Percentiles rank a stretch among this genome's conserved stretches.
phyloP scores from a whole-genome alignment of 306 rosid species.

The Prunus persica region DNA sequence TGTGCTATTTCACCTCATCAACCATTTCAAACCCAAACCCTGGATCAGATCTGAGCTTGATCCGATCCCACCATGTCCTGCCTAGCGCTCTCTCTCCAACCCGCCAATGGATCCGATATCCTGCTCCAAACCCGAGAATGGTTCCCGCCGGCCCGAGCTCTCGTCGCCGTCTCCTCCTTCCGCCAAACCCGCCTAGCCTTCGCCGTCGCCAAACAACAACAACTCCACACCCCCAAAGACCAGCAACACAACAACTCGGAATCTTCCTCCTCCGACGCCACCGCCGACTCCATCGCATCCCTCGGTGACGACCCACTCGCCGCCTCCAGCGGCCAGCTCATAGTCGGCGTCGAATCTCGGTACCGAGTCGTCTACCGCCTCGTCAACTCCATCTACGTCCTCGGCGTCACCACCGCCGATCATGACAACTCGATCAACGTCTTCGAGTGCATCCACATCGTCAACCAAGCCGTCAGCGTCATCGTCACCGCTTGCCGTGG shows the following conservation, averaged over 20 bases:
- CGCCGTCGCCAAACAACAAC: constrained; percentile 40
- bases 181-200: constrained; percentile 78
- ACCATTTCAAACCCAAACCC: neutral
- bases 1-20: neutral
- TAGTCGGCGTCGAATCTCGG: constrained; percentile 90
- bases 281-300: constrained; percentile 63
- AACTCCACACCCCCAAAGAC: constrained; percentile 15
- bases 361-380: constrained; percentile 84
- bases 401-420: constrained; percentile 83
- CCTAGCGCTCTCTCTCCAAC: constrained; percentile 84
- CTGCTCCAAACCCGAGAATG: constrained; percentile 94
- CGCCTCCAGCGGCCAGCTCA: constrained; percentile 87
- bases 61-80: constrained; percentile 55
- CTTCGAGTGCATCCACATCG: constrained; percentile 85
- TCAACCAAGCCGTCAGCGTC: constrained; percentile 90
- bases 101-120: constrained; percentile 78
- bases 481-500: constrained; percentile 88
- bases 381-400: constrained; percentile 88
- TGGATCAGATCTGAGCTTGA: constrained; percentile 13
- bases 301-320: constrained; percentile 88
- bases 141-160: constrained; percentile 92
- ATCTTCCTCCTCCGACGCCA: constrained; percentile 35
- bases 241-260: constrained; percentile 10
- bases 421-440: constrained; percentile 78
- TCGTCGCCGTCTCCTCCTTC: constrained; percentile 81